A percentile compares a stretch with the other conserved stretches of the same genome.
These are phyloP conservation scores for Grosmannia huntii DNA, from an alignment of 2,329 filamentous ascomycete species.

Conservation along the genomic window DNA sequence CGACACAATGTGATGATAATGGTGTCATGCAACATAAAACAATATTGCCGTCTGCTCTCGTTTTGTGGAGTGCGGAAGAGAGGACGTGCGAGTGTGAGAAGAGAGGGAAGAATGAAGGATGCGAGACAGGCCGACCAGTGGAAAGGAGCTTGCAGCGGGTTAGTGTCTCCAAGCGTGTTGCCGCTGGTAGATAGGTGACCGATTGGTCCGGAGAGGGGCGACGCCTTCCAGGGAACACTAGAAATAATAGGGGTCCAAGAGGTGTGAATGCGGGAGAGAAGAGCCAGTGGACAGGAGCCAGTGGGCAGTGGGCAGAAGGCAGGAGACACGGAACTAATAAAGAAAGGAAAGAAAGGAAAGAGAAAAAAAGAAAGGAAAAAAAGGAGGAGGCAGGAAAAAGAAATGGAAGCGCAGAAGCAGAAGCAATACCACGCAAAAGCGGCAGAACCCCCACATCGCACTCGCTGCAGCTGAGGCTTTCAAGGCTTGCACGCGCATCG, in stretches of 20 bases:
- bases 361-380: background rate
- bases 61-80: background rate
- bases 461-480: no score
- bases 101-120: background rate
- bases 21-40: background rate
- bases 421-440: background rate
- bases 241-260: background rate
- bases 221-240: background rate
- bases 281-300: background rate
- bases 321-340: no score
- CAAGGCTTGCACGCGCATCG: no score
- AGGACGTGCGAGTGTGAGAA: no score
- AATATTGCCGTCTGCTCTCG: background rate
- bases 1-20: background rate
- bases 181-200: background rate
- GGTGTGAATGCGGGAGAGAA: no score
- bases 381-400: background rate
- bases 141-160: background rate
- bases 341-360: background rate
- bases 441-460: no score
- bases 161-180: background rate
- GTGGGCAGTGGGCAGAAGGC: background rate
- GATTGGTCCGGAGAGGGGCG: background rate
- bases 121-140: background rate
- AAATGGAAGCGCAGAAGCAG: background rate